These are phyloP conservation scores for Penicillium decumbens DNA, from an alignment of 2,329 filamentous ascomycete species.

Conservation along the genomic window DNA sequence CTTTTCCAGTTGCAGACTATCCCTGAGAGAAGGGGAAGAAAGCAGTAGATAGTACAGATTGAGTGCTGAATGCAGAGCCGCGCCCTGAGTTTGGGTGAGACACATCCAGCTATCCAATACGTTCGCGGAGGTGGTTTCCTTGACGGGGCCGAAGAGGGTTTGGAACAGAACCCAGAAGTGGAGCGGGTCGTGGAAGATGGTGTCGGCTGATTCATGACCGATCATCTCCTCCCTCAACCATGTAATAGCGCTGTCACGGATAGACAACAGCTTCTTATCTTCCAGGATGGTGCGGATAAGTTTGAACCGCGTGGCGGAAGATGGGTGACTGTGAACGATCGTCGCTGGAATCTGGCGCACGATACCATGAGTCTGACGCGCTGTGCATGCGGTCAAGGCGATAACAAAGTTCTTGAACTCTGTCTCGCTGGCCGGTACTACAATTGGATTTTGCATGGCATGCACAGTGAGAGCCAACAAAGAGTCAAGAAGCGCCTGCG, in stretches of 20 bases:
- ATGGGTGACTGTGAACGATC: conserved; percentile 51
- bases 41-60: conserved; percentile 58
- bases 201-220: conserved; percentile 29
- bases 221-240: conserved; percentile 60
- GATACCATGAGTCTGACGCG: conserved; percentile 34
- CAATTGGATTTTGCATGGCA: conserved; percentile 44
- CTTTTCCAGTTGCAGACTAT: conserved; percentile 44
- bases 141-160: conserved; percentile 49
- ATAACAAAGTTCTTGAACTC: conserved; percentile 53
- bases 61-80: conserved; percentile 52
- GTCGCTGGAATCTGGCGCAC: conserved; percentile 35
- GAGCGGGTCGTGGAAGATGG: conserved; percentile 35
- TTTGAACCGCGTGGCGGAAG: conserved; percentile 48
- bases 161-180: conserved; percentile 45
- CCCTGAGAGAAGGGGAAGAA: conserved; percentile 46
- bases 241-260: conserved; percentile 54
- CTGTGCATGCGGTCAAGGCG: conserved; percentile 38
- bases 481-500: conserved; percentile 53
- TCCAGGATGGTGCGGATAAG: conserved; percentile 54
- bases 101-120: conserved; percentile 45
- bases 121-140: conserved; percentile 37
- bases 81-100: conserved; percentile 44
- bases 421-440: conserved; percentile 47
- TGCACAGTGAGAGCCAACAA: conserved; percentile 51
- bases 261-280: conserved; percentile 50